phyloP scores from a whole-genome alignment of 202 grass and related monocot species.

The Panicum hallii region DNA sequence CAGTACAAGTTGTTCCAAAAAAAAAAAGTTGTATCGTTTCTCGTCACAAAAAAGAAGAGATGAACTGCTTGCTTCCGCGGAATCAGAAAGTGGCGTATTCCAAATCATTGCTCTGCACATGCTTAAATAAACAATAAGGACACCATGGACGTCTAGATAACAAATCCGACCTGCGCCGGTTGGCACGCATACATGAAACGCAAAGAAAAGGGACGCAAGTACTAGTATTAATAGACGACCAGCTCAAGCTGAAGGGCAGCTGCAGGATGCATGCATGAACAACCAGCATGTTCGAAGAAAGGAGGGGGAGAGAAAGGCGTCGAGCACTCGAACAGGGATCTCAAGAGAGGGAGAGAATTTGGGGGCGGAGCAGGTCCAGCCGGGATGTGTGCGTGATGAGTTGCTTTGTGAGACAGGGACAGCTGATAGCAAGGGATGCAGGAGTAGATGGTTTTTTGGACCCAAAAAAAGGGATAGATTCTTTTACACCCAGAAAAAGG shows the following conservation, averaged over 20 bases:
- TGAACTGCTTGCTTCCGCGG: not conserved
- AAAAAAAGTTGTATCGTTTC: not conserved
- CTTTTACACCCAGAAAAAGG: conserved; percentile 28
- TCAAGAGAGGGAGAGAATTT: conserved; percentile 37
- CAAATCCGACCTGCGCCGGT: not conserved
- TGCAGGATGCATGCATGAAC: not conserved
- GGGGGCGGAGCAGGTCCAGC: conserved; percentile 16
- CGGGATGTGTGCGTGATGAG: not conserved
- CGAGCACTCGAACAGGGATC: not conserved
- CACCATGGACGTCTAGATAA: not conserved
- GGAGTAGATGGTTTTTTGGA: not conserved
- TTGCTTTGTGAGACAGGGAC: conserved; percentile 43
- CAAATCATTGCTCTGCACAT: conserved; percentile 19
- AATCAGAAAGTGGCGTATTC: not conserved
- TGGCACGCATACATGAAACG: not conserved
- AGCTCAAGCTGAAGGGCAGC: conserved; percentile 30
- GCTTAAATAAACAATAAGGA: not conserved
- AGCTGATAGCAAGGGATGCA: not conserved
- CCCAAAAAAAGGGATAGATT: not conserved
- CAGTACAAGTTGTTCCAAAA: no score
- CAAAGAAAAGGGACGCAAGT: not conserved
- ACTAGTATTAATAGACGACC: conserved; percentile 4
- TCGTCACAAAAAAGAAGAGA: not conserved
- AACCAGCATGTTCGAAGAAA: conserved; percentile 26
- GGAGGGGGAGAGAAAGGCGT: not conserved